phyloP scores from a whole-genome alignment of 2,329 filamentous ascomycete genomes.

The Colletotrichum eleusines region DNA sequence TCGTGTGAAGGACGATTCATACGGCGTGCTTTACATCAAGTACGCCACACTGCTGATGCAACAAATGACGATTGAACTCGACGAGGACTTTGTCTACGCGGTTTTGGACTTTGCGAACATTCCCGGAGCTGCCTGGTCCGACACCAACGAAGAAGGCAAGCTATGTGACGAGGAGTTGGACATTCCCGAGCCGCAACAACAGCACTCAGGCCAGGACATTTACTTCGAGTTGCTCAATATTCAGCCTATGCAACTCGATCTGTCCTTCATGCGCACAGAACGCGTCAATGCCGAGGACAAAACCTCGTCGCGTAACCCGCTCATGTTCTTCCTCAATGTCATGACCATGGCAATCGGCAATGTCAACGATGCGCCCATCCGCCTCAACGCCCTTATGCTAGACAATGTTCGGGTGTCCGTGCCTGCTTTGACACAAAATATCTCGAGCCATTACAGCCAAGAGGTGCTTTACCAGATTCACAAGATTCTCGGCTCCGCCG shows the following conservation, averaged over 20 bases:
- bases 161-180: slow-evolving; percentile 91
- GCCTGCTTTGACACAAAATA: slow-evolving; percentile 83
- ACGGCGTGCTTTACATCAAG: slow-evolving; percentile 98
- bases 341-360: slow-evolving; percentile 99
- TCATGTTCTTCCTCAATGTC: slow-evolving; percentile 99
- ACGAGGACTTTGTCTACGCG: slow-evolving; percentile 98
- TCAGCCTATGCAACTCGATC: slow-evolving; percentile 96
- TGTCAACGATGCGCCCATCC: slow-evolving; percentile 95
- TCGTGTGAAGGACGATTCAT: slow-evolving; percentile 96
- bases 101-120: slow-evolving; percentile 95
- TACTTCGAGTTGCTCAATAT: slow-evolving; percentile 98
- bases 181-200: slow-evolving; percentile 89
- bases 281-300: slow-evolving; percentile 97
- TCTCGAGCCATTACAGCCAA: slow-evolving; percentile 96
- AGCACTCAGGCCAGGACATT: slow-evolving; percentile 89
- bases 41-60: slow-evolving; percentile 94
- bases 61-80: slow-evolving; percentile 97
- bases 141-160: slow-evolving; percentile 80
- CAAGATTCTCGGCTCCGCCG: slow-evolving; percentile 95
- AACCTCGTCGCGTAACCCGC: slow-evolving; percentile 87
- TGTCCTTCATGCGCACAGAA: slow-evolving; percentile 97
- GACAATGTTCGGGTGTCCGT: slow-evolving; percentile 96
- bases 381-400: slow-evolving; percentile 91
- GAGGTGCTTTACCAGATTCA: slow-evolving; percentile 96
- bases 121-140: slow-evolving; percentile 88